Evolutionary conservation across 768 basidiomycete genomes (phyloP).

Genomic region (Coprinellus aureogranulatus): DNA sequence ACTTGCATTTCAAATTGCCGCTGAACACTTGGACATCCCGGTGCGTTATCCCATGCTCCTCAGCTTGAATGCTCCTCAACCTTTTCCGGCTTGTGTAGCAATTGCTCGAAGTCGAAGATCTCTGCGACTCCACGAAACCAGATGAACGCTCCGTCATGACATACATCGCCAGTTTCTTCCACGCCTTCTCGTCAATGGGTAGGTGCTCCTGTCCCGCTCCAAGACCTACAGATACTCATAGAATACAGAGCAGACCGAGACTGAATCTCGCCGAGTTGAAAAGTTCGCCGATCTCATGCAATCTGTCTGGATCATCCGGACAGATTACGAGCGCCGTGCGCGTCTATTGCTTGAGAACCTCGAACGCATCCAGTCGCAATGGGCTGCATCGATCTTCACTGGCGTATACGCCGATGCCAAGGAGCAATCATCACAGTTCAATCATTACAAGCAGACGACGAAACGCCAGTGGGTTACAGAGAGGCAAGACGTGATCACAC

Average conservation of each 20-base stretch:
- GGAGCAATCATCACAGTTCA: constrained; percentile 67
- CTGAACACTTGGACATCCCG: constrained; percentile 86
- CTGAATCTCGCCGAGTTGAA: constrained; percentile 87
- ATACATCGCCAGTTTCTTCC: constrained; percentile 96
- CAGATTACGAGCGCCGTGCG: constrained; percentile 91
- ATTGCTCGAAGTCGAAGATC: constrained; percentile 93
- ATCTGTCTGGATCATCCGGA: constrained; percentile 81
- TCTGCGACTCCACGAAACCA: constrained; percentile 82
- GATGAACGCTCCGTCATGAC: constrained; percentile 99
- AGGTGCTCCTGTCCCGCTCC: constrained; percentile 18
- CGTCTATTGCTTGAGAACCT: constrained; percentile 66
- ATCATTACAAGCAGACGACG: constrained; percentile 77
- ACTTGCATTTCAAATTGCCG: constrained; percentile 85
- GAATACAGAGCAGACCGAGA: constrained; percentile 84
- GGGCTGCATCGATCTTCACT: constrained; percentile 63
- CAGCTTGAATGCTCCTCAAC: constrained; percentile 1
- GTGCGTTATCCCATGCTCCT: constrained; percentile 48
- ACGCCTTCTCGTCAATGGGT: constrained; percentile 98
- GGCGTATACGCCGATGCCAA: constrained; percentile 84
- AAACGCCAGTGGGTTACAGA: constrained; percentile 90
- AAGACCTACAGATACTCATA: constrained; percentile 7
- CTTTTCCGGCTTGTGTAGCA: constrained; percentile 39
- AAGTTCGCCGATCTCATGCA: constrained; percentile 97
- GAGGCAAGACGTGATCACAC: constrained; percentile 79
- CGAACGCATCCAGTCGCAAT: constrained; percentile 61